Evolutionary conservation across 2,329 filamentous ascomycete genomes (phyloP).

Genomic region (Ramularia endophylla): DNA sequence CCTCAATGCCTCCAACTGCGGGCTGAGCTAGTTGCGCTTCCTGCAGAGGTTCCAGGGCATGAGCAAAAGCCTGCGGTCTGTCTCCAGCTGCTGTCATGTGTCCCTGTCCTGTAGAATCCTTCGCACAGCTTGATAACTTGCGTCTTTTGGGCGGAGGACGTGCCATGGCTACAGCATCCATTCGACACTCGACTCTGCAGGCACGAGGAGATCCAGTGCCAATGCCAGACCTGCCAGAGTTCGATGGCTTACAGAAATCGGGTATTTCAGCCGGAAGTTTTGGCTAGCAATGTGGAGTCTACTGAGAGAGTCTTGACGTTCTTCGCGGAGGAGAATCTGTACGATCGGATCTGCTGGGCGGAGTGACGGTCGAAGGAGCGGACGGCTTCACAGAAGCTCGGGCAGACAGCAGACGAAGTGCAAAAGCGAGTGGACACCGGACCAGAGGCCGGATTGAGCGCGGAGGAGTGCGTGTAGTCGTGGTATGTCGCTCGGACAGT

Average conservation of each 20-base stretch:
- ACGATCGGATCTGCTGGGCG: constrained; percentile 4
- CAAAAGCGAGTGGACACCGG: constrained; percentile 28
- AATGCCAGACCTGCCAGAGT: too few species aligned
- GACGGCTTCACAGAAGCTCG: constrained; percentile 24
- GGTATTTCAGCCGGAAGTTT: too few species aligned
- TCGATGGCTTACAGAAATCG: too few species aligned
- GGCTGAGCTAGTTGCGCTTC: constrained; percentile 12
- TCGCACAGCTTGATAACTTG: constrained; percentile 14
- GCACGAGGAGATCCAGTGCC: too few species aligned
- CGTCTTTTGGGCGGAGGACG: constrained; percentile 24
- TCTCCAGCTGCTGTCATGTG: constrained; percentile 12
- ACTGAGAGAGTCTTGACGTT: too few species aligned
- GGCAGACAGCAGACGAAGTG: constrained; percentile 9
- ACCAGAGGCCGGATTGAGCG: constrained; percentile 20
- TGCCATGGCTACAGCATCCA: constrained; percentile 23
- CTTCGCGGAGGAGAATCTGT: too few species aligned
- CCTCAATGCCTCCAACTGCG: constrained; percentile 16
- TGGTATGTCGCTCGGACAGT: too few species aligned
- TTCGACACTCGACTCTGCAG: constrained; percentile 9
- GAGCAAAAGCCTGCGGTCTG: constrained; percentile 7
- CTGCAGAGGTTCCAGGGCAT: constrained; percentile 13
- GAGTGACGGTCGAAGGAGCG: constrained; percentile 11
- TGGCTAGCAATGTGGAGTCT: too few species aligned
- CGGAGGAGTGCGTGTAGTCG: constrained; percentile 3
- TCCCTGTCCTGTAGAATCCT: constrained; percentile 8